These are phyloP conservation scores for Lodderomyces margitis DNA, from an alignment of 1,139 yeast species.

Conservation along the genomic window DNA sequence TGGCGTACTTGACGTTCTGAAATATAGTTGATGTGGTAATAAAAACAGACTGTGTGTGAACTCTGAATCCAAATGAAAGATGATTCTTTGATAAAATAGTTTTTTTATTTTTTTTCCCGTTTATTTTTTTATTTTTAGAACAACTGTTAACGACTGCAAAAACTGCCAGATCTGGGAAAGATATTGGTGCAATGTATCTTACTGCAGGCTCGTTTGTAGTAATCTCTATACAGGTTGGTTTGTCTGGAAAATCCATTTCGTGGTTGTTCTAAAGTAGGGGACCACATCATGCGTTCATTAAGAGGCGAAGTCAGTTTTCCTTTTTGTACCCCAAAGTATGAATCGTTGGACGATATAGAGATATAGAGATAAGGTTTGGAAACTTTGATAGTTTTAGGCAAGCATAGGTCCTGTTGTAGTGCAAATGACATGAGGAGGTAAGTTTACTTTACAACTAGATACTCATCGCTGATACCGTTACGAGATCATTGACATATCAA, in stretches of 20 bases:
- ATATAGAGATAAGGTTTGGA: no score
- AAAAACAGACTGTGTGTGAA: no score
- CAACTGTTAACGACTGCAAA: background rate
- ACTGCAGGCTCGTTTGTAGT: no score
- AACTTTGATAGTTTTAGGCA: background rate
- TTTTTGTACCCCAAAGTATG: background rate
- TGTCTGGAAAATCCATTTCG: no score
- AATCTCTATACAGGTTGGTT: no score
- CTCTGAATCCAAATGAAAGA: no score
- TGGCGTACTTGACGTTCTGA: background rate
- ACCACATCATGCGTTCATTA: background rate
- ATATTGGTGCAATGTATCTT: no score
- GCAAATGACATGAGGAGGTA: background rate
- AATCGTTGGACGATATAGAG: background rate
- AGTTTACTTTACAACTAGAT: background rate
- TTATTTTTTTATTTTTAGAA: background rate
- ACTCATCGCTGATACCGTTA: background rate
- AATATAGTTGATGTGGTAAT: background rate
- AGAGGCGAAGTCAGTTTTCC: background rate
- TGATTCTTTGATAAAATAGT: background rate
- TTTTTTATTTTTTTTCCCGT: no score
- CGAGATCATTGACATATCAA: background rate
- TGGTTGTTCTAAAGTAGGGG: no score
- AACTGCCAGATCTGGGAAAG: no score
- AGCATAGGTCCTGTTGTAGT: background rate